A percentile compares a stretch with the other conserved stretches of the same genome.
Conservation (phyloP, 148 eudicot species). For the Rhododendron molle region DNA sequence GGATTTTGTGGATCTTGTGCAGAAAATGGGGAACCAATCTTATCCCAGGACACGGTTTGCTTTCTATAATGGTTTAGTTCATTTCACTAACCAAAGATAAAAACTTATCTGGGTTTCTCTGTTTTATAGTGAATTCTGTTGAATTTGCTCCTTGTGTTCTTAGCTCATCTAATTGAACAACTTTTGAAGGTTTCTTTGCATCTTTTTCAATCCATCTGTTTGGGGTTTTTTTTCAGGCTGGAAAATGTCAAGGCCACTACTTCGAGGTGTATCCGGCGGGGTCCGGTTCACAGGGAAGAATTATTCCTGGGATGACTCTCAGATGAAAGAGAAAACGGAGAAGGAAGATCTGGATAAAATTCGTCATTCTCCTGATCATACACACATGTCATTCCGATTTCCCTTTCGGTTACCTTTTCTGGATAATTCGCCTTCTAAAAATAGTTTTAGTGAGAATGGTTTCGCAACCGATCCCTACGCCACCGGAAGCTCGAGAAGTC, state of each 20-base stretch:
- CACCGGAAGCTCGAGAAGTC: constrained; percentile 42
- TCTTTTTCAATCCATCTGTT: constrained; percentile 15
- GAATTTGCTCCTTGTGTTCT: not conserved
- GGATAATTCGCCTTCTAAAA: constrained; percentile 50
- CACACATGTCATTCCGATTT: constrained; percentile 31
- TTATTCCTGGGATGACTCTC: constrained; percentile 69
- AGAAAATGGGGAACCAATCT: not conserved
- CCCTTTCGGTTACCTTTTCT: constrained; percentile 43
- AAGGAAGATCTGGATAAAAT: constrained; percentile 60
- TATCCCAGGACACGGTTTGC: not conserved
- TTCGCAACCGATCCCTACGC: constrained; percentile 47
- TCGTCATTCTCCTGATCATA: constrained; percentile 43
- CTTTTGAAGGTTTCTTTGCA: constrained; percentile 6
- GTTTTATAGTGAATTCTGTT: not conserved
- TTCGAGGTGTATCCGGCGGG: constrained; percentile 64
- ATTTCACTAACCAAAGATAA: not conserved
- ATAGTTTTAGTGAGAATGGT: constrained; percentile 51
- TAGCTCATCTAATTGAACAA: constrained; percentile 1
- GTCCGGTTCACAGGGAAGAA: constrained; percentile 56
- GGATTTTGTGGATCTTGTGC: constrained; percentile 12
- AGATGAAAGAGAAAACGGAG: constrained; percentile 72
- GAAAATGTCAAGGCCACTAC: constrained; percentile 90
- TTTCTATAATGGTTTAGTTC: not conserved
- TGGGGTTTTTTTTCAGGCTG: constrained; percentile 21
- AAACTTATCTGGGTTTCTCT: not conserved